These are phyloP conservation scores for Colletotrichum sp. DNA, from an alignment of 2,329 filamentous ascomycete genomes.

Conservation along the genomic window DNA sequence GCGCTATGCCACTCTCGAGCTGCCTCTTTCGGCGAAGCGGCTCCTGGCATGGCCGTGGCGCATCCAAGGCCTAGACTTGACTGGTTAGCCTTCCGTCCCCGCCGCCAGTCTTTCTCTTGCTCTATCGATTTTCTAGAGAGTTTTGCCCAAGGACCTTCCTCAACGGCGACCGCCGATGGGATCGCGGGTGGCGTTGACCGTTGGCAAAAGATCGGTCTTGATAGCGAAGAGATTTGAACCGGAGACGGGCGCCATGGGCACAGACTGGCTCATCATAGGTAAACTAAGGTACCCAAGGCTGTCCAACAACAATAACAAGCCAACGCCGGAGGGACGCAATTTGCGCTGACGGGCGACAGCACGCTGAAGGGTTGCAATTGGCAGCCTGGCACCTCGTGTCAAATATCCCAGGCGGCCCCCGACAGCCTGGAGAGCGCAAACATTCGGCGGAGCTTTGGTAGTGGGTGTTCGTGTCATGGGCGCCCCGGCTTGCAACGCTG, in stretches of 20 bases:
- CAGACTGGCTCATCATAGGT: neutral
- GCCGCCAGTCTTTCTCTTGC: neutral
- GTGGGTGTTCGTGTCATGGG: neutral
- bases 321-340: neutral
- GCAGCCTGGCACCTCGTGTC: neutral
- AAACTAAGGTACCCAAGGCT: neutral
- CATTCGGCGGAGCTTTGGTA: neutral
- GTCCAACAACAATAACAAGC: neutral
- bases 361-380: neutral
- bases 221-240: neutral
- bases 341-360: neutral
- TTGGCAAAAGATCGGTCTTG: neutral
- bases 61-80: neutral
- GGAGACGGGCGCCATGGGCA: neutral
- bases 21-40: constrained; percentile 20
- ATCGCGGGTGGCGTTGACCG: neutral
- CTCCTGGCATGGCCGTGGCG: neutral
- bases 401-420: neutral
- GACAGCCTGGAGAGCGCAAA: neutral
- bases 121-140: neutral
- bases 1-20: neutral
- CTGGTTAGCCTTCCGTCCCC: neutral
- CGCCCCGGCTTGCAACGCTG: constrained; percentile 9
- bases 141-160: neutral
- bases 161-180: constrained; percentile 1